A percentile compares a stretch with the other conserved stretches of the same genome.
Conservation (phyloP, 352 stramenopile species). For the Phytophthora idaei region DNA sequence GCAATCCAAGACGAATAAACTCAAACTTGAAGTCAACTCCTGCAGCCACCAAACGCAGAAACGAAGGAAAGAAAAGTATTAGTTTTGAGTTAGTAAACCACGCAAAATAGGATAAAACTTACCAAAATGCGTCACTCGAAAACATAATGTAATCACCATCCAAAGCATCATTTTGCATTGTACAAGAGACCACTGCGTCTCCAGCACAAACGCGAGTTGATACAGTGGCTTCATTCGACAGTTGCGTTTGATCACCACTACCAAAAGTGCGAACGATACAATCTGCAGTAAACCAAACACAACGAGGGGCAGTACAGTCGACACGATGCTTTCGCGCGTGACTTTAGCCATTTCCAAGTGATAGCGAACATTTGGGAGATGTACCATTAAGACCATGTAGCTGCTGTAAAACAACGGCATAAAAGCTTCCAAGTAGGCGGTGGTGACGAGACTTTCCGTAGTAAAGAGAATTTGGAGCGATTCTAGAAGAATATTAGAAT, state of each 20-base stretch:
- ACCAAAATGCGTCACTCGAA: constrained; percentile 14
- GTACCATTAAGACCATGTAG: constrained; percentile 10
- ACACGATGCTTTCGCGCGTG: constrained; percentile 1
- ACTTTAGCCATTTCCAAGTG: constrained; percentile 11
- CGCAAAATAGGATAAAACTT: background rate
- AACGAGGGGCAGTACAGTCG: constrained; percentile 3
- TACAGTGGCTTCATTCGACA: background rate
- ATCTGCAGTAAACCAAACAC: constrained; percentile 8
- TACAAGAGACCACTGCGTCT: constrained; percentile 6
- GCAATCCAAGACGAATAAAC: constrained; percentile 6
- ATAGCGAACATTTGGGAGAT: constrained; percentile 7
- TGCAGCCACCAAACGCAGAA: background rate
- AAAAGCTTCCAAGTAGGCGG: constrained; percentile 14
- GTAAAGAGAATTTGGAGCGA: constrained; percentile 8
- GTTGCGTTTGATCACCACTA: constrained; percentile 4
- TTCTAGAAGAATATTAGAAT: constrained; percentile 2
- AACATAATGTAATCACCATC: constrained; percentile 17
- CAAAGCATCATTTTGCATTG: constrained; percentile 19
- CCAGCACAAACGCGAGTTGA: constrained; percentile 13
- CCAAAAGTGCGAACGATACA: constrained; percentile 1
- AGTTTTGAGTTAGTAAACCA: background rate
- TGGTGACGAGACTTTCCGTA: constrained; percentile 10
- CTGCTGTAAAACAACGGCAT: constrained; percentile 15
- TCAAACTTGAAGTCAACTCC: constrained; percentile 8
- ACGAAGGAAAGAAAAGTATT: background rate